These are phyloP conservation scores for Rhodotorula diobovata DNA, from an alignment of 768 basidiomycete genomes.

Conservation along the genomic window DNA sequence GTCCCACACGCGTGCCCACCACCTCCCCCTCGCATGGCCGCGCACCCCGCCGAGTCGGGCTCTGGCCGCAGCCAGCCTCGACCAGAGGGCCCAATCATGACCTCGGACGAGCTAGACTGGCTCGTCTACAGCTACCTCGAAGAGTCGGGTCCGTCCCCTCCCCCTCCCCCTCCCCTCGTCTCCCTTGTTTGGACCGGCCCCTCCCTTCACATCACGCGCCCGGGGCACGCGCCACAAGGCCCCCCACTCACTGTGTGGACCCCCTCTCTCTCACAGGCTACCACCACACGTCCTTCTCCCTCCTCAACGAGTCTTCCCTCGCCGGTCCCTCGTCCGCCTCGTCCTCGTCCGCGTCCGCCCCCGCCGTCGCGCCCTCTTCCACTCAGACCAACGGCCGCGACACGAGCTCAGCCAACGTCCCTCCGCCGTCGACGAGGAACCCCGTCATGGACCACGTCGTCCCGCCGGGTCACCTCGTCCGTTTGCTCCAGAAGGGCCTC, in stretches of 20 bases:
- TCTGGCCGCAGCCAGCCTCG: not conserved
- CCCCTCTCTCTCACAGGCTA: constrained; percentile 19
- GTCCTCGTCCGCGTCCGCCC: constrained; percentile 1
- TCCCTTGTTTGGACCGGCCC: not conserved
- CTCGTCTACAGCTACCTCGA: constrained; percentile 42
- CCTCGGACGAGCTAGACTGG: constrained; percentile 39
- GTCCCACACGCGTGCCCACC: no score
- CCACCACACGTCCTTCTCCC: constrained; percentile 36
- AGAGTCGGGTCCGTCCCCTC: constrained; percentile 15
- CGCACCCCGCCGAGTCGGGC: no score
- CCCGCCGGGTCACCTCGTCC: constrained; percentile 41
- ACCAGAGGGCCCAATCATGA: constrained; percentile 13
- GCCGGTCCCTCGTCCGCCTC: not conserved
- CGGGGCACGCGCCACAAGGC: not conserved
- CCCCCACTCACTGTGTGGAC: not conserved
- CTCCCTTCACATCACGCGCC: not conserved
- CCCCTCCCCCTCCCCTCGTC: no score
- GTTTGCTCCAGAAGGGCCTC: constrained; percentile 42
- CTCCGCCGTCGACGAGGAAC: not conserved
- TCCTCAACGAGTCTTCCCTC: constrained; percentile 38
- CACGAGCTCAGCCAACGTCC: no score
- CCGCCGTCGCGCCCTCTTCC: not conserved
- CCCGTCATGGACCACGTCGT: constrained; percentile 28
- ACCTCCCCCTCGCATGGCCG: no score
- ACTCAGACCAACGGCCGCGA: not conserved